Percentiles rank a stretch among this genome's conserved stretches.
phyloP scores from a whole-genome alignment of 2,329 filamentous ascomycete species.

The Aspergillus viridinutans region DNA sequence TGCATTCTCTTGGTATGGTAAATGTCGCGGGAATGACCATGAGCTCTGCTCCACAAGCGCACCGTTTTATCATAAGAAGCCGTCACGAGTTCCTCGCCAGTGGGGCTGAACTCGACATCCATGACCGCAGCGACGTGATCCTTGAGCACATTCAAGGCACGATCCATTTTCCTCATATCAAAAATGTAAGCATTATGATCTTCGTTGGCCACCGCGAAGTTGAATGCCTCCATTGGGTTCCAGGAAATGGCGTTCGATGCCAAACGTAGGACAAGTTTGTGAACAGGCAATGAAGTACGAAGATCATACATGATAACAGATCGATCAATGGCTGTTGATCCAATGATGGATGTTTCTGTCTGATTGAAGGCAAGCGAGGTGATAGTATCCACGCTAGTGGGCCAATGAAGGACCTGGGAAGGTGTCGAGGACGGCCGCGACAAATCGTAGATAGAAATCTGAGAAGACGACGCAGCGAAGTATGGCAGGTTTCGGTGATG shows the following conservation, averaged over 20 bases:
- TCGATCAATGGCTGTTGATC: slow-evolving; percentile 78
- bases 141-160: slow-evolving; percentile 83
- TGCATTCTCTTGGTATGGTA: slow-evolving; percentile 99
- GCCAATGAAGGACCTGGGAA: slow-evolving; percentile 80
- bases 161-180: slow-evolving; percentile 86
- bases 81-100: slow-evolving; percentile 86
- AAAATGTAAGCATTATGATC: slow-evolving; percentile 93
- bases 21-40: slow-evolving; percentile 83
- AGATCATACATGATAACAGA: slow-evolving; percentile 89
- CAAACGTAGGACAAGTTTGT: slow-evolving; percentile 76
- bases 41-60: slow-evolving; percentile 73
- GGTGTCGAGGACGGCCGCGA: slow-evolving; percentile 72
- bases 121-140: slow-evolving; percentile 90
- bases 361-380: slow-evolving; percentile 86
- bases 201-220: slow-evolving; percentile 88
- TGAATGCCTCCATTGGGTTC: slow-evolving; percentile 97
- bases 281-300: slow-evolving; percentile 75
- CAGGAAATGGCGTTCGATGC: slow-evolving; percentile 80
- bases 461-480: slow-evolving; percentile 72
- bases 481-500: slow-evolving; percentile 74
- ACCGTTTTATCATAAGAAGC: slow-evolving; percentile 87
- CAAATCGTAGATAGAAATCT: slow-evolving; percentile 85
- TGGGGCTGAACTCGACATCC: slow-evolving; percentile 93
- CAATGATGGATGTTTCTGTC: slow-evolving; percentile 86
- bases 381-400: slow-evolving; percentile 84